Percentiles rank a stretch among this genome's conserved stretches.
These are phyloP conservation scores for Pseudogymnoascus sp. DNA, from an alignment of 2,329 filamentous ascomycete genomes.

Conservation along the genomic window DNA sequence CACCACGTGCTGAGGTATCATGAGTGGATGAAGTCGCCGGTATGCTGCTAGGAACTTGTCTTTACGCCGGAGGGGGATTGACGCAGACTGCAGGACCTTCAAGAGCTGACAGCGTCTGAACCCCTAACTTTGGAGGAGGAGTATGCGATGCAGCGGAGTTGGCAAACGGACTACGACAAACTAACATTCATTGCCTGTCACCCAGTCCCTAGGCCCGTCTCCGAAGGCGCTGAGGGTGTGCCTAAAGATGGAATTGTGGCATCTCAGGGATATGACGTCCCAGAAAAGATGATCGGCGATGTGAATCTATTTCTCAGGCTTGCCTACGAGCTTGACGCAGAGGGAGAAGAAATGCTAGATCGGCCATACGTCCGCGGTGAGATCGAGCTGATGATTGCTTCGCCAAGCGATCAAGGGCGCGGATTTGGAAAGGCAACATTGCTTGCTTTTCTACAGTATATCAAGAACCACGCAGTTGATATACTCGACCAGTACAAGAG, in stretches of 20 bases:
- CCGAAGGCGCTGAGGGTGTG: neutral
- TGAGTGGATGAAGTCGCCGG: slow-evolving; percentile 68
- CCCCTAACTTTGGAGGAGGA: slow-evolving; percentile 73
- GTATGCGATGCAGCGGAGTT: slow-evolving; percentile 83
- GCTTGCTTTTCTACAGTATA: slow-evolving; percentile 61
- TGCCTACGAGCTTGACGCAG: slow-evolving; percentile 37
- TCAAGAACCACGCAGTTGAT: slow-evolving; percentile 43
- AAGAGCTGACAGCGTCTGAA: slow-evolving; percentile 80
- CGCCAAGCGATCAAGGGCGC: slow-evolving; percentile 44
- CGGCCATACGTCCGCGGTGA: slow-evolving; percentile 49
- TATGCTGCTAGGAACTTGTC: slow-evolving; percentile 48
- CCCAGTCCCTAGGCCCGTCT: neutral
- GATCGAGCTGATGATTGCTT: slow-evolving; percentile 81
- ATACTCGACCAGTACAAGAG: slow-evolving; percentile 52
- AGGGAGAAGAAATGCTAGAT: slow-evolving; percentile 18
- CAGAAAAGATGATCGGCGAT: slow-evolving; percentile 60
- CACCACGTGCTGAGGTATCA: slow-evolving; percentile 82
- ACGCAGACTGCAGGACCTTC: slow-evolving; percentile 52
- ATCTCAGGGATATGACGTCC: slow-evolving; percentile 44
- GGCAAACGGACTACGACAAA: slow-evolving; percentile 77
- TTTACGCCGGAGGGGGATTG: slow-evolving; percentile 18
- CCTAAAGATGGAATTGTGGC: slow-evolving; percentile 19
- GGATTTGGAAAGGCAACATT: slow-evolving; percentile 63
- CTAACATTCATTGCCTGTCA: slow-evolving; percentile 81
- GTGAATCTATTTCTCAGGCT: slow-evolving; percentile 73